These are phyloP conservation scores for Alternaria infectoria DNA, from an alignment of 2,329 filamentous ascomycete genomes.

Conservation along the genomic window DNA sequence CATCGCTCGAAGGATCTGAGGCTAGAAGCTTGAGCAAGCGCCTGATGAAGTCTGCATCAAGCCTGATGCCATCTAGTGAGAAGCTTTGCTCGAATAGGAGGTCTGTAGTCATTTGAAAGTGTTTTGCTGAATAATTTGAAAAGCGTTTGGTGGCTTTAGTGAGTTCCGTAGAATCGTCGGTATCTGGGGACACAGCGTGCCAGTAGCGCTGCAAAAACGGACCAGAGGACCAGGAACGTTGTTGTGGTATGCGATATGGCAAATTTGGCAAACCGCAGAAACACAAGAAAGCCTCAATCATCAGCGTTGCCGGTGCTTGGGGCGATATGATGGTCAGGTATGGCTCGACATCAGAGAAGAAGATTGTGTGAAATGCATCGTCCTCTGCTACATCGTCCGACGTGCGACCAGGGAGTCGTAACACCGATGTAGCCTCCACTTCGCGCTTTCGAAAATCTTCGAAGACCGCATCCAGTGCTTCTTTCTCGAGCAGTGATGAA, in stretches of 20 bases:
- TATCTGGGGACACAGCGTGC: neutral
- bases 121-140: conserved; percentile 14
- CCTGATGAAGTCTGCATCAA: conserved; percentile 27
- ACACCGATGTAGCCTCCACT: conserved; percentile 52
- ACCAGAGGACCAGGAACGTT: conserved; percentile 57
- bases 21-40: conserved; percentile 64
- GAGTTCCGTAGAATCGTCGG: conserved; percentile 16
- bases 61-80: conserved; percentile 6
- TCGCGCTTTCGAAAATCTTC: conserved; percentile 57
- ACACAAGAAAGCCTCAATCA: conserved; percentile 70
- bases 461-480: conserved; percentile 20
- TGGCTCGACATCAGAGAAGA: conserved; percentile 76
- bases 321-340: conserved; percentile 59
- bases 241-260: conserved; percentile 27
- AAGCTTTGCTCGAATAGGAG: conserved; percentile 36
- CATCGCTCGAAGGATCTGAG: conserved; percentile 37
- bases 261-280: conserved; percentile 60
- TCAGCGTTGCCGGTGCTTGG: conserved; percentile 48
- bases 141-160: conserved; percentile 11
- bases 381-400: conserved; percentile 77
- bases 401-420: conserved; percentile 72
- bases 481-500: neutral
- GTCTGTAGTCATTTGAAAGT: conserved; percentile 31
- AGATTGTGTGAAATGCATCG: conserved; percentile 81
- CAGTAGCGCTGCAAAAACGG: conserved; percentile 58